phyloP scores from a whole-genome alignment of 2,329 filamentous ascomycete species.

The Paramyrothecium sp. region DNA sequence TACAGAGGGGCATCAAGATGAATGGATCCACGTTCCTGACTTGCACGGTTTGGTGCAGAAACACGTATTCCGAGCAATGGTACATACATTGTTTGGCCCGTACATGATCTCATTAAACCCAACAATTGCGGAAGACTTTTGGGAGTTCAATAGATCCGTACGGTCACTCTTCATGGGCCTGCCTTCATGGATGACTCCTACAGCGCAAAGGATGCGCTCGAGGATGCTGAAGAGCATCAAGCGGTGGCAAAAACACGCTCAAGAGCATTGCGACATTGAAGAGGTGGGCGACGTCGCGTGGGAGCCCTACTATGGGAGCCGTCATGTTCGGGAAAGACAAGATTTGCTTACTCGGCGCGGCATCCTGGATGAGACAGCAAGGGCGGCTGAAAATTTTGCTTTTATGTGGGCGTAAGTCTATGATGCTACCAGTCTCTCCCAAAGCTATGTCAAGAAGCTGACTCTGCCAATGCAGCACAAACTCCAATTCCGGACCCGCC shows the following conservation, averaged over 20 bases:
- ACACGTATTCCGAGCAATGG: not conserved
- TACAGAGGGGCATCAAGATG: not conserved
- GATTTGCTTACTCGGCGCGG: not conserved
- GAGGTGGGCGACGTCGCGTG: not conserved
- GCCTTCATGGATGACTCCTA: not conserved
- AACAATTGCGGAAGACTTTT: not conserved
- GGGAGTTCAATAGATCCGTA: not conserved
- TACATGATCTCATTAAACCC: not conserved
- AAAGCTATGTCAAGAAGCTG: not conserved
- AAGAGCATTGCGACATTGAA: not conserved
- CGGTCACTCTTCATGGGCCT: not conserved
- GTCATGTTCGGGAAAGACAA: not conserved
- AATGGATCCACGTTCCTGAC: not conserved
- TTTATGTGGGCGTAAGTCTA: not conserved
- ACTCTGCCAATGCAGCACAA: not conserved
- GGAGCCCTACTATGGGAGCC: not conserved
- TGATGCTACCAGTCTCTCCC: not conserved
- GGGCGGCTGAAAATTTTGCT: not conserved
- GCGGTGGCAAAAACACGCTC: not conserved
- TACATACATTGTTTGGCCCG: not conserved
- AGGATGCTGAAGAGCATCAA: not conserved
- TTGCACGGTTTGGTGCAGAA: not conserved
- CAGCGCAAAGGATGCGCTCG: not conserved
- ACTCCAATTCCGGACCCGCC: not conserved
- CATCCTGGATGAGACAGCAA: not conserved